phyloP scores from a whole-genome alignment of 805 yeast genomes.

The Ogataea pini region DNA sequence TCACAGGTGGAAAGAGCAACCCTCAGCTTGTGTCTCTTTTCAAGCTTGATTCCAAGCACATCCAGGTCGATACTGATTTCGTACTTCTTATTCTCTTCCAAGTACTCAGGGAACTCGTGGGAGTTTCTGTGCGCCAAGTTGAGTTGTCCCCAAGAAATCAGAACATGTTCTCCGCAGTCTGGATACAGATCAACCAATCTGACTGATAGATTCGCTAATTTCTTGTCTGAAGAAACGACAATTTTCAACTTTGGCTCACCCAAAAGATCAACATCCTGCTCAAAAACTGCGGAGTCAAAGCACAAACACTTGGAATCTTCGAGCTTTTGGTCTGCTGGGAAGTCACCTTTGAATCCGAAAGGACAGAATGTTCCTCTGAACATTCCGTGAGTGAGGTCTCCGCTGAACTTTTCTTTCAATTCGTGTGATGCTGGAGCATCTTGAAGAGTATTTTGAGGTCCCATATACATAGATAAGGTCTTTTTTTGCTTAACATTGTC shows the following conservation, averaged over 20 bases:
- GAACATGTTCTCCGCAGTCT: conserved; percentile 36
- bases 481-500: conserved; percentile 19
- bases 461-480: conserved; percentile 16
- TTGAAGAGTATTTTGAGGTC: conserved; percentile 15
- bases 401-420: conserved; percentile 27
- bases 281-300: conserved; percentile 36
- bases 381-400: conserved; percentile 42
- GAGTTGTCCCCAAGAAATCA: conserved; percentile 49
- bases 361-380: conserved; percentile 50
- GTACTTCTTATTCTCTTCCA: conserved; percentile 36
- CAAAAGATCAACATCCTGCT: conserved; percentile 31
- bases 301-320: conserved; percentile 43
- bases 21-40: conserved; percentile 40
- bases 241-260: conserved; percentile 41
- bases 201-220: conserved; percentile 41
- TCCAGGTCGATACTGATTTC: conserved; percentile 39
- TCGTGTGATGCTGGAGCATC: not conserved
- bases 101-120: conserved; percentile 41
- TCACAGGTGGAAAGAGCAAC: conserved; percentile 46
- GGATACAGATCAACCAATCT: conserved; percentile 44
- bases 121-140: conserved; percentile 44
- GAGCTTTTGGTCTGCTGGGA: conserved; percentile 45
- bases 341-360: conserved; percentile 47
- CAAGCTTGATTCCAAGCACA: conserved; percentile 40
- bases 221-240: conserved; percentile 38